These are phyloP conservation scores for Staphylotrichum longicolle DNA, from an alignment of 495 filamentous ascomycete species.

Conservation along the genomic window DNA sequence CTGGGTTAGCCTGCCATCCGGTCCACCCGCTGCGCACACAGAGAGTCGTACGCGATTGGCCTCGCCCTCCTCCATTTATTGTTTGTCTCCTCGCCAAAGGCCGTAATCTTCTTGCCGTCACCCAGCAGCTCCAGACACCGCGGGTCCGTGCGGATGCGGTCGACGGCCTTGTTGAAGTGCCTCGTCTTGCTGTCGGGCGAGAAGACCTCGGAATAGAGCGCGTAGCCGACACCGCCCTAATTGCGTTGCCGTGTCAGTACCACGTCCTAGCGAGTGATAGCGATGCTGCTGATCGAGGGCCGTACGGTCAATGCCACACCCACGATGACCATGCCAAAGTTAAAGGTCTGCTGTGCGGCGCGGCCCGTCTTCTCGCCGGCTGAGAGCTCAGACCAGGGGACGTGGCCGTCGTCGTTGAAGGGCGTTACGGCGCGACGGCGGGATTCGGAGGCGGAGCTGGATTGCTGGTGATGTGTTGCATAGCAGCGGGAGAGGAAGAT, in stretches of 20 bases:
- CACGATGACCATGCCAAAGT: conserved; percentile 71
- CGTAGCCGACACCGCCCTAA: conserved; percentile 70
- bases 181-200: conserved; percentile 78
- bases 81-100: conserved; percentile 78
- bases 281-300: no score
- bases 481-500: conserved; percentile 27
- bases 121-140: conserved; percentile 74
- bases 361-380: conserved; percentile 75
- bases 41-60: conserved; percentile 66
- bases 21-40: conserved; percentile 8
- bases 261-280: no score
- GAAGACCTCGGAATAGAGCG: conserved; percentile 85
- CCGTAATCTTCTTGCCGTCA: conserved; percentile 67
- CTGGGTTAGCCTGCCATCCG: conserved; percentile 16
- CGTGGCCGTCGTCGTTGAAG: conserved; percentile 75
- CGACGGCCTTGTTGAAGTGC: conserved; percentile 85
- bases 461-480: conserved; percentile 33
- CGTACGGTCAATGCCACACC: conserved; percentile 72
- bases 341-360: conserved; percentile 86
- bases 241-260: background rate
- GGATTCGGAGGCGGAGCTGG: conserved; percentile 10
- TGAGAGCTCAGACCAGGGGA: conserved; percentile 75
- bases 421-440: conserved; percentile 62
- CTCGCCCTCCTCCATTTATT: conserved; percentile 83
- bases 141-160: conserved; percentile 70